Conservation (phyloP, 495 filamentous ascomycete genomes). For the Aspergillus indologenus region DNA sequence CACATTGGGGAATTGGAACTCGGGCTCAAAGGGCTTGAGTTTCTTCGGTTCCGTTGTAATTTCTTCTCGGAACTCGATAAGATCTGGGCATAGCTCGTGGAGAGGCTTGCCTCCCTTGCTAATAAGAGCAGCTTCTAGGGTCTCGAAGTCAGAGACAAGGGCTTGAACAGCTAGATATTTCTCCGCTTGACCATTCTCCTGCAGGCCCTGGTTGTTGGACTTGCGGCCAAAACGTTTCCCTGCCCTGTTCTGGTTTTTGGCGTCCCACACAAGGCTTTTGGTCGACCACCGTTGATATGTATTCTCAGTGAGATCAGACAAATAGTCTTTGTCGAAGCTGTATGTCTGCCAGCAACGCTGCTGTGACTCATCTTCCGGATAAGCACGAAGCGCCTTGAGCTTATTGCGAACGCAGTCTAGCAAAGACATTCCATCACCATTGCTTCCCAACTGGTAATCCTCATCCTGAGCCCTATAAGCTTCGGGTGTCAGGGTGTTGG, state of each 20-base stretch:
- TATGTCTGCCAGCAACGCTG: background rate
- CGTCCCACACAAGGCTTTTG: slow-evolving; percentile 27
- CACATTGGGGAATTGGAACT: slow-evolving; percentile 44
- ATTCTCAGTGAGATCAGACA: slow-evolving; percentile 40
- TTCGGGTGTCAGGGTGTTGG: slow-evolving; percentile 43
- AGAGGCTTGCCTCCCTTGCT: slow-evolving; percentile 62
- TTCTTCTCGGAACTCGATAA: slow-evolving; percentile 8
- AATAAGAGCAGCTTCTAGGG: slow-evolving; percentile 51
- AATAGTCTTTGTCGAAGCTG: slow-evolving; percentile 23
- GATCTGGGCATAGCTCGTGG: slow-evolving; percentile 57
- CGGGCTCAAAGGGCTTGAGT: slow-evolving; percentile 38
- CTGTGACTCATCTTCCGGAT: slow-evolving; percentile 25
- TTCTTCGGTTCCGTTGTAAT: background rate
- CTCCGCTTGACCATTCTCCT: background rate
- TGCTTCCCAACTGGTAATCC: background rate
- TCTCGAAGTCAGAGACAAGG: slow-evolving; percentile 48
- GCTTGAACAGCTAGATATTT: slow-evolving; percentile 36
- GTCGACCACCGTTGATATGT: slow-evolving; percentile 54
- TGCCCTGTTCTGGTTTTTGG: slow-evolving; percentile 14
- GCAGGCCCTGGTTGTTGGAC: background rate
- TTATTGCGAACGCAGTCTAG: slow-evolving; percentile 55
- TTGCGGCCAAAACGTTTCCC: background rate
- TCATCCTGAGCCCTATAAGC: slow-evolving; percentile 32
- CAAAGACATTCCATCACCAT: slow-evolving; percentile 39
- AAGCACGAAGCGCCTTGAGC: slow-evolving; percentile 44